Base-by-base conservation (phyloP, 345 rosid genomes). In the Hibiscus mutabilis region DNA sequence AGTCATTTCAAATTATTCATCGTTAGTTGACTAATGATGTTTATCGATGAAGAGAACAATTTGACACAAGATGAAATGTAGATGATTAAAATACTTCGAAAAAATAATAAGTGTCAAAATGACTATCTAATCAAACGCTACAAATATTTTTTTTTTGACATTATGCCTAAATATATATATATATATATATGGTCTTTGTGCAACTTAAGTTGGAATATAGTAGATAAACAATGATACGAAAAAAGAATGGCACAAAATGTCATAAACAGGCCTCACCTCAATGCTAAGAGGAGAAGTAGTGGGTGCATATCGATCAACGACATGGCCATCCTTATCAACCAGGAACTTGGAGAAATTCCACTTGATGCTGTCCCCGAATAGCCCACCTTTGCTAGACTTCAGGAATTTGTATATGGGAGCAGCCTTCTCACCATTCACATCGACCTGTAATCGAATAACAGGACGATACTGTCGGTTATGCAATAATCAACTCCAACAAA, bases 261-360 rank as follows among this genome's bases (percentile, higher is more conserved):
- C 1, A 70, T 44, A 35, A 33, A 13, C n/a, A 21, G 21, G 29
- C 25, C 63, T 42, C 76, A 95, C 99, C 98, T 96, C 97, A 5
- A 92, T 86, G 82, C 94, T 88, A 37, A 87, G 94, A 66, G 98
- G 98, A 58, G 94, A 81, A 69, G 99, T 92, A 4, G 97, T 92
- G 60, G 99, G 97, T 0, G 98, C 98, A 71, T 91, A 89, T 57
- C 98, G 98, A 37, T 92, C 88, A 0, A 86, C 89, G 0, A 92
- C 96, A 24, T 83, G 64, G 12, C 95, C 99, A 3, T 92, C 91
- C 80, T 91, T 91, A 73, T 88, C 86, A 18, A 91, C 86, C 79
- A 96, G 86, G 79, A 92, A 96, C 88, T 96, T 92, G 70, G 98
- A 75, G 29, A 96, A 96, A 70, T 96, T 96, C 98, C 98, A 96